These are phyloP conservation scores for Fistulina hepatica DNA, from an alignment of 1,284 basidiomycete species.

Conservation along the genomic window DNA sequence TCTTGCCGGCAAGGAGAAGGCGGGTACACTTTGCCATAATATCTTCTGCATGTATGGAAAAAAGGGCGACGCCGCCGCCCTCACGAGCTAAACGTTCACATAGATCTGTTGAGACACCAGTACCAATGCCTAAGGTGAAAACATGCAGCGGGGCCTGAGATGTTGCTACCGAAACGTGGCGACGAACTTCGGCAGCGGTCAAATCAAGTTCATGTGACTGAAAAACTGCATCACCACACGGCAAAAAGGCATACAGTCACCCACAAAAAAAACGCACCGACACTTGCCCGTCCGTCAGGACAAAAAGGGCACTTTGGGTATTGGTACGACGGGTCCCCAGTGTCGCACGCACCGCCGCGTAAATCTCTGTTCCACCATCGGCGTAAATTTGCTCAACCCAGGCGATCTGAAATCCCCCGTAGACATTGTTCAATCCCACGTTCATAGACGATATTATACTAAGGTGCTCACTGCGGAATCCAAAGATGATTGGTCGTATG, in stretches of 20 bases:
- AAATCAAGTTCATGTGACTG: constrained; percentile 21
- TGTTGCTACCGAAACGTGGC: constrained; percentile 19
- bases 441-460: too few relatives aligned
- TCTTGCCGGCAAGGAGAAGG: constrained; percentile 38
- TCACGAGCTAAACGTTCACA: constrained; percentile 39
- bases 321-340: constrained; percentile 22
- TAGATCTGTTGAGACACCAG: constrained; percentile 34
- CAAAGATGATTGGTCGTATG: constrained; percentile 26
- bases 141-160: constrained; percentile 30
- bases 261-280: constrained; percentile 9
- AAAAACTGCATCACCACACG: constrained; percentile 1
- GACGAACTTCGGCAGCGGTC: constrained; percentile 20
- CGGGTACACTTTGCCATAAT: constrained; percentile 38
- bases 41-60: constrained; percentile 32
- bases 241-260: neutral
- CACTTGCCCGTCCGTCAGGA: constrained; percentile 44
- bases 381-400: too few relatives aligned
- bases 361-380: constrained; percentile 43
- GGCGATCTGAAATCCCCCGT: too few relatives aligned
- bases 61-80: constrained; percentile 38
- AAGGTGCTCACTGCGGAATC: constrained; percentile 33
- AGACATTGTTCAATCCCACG: too few relatives aligned
- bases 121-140: constrained; percentile 48
- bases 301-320: too few relatives aligned
- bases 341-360: constrained; percentile 26